Evolutionary conservation across 2,329 filamentous ascomycete genomes (phyloP), one percentile per base, ranked within the genome.

Genomic region (Talaromyces atroroseus): DNA sequence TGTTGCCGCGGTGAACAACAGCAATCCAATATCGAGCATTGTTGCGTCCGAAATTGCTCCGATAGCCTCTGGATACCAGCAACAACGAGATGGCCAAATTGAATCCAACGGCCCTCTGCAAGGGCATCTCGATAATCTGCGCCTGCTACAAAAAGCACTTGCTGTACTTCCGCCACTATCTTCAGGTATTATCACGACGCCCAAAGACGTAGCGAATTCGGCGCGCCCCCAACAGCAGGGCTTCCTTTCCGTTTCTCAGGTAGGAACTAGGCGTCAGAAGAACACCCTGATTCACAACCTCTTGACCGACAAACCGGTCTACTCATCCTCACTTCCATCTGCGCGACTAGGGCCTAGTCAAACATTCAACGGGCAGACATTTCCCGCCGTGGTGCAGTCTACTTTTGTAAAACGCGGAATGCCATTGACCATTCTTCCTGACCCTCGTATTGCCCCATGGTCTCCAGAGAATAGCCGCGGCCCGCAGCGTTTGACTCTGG

Each of bases 271-370:
- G 70, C 75, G 80, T 71, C 81, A 84, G 57, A 82, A 82, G 66
- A 99, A 99, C 65, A 91, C 92, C 0, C 78, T 99, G 1, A 94
- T 99, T 47, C 91, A 99, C 73, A 97, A 96, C 65, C 83, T 99
- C 1, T 81, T 99, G 10, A 99, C 94, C 1, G 94, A 99, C 73
- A 95, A 96, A 66, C 92, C 94, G 0, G 82, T 92, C 14, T 88
- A 91, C 62, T 97, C 94, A 1, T 94, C 94, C 1, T 99, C 94
- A 0, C 78, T 99, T 0, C 94, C 94, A 0, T 80, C 85, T 6
- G 82, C 85, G 42, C 81, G 89, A 49, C 80, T 90, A 32, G 66
- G 69, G 1, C 59, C 63, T n/a, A 64, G 65, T 24, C 61, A 75
- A 71, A 56, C 60, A 18, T 58, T 59, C 8, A 65, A 68, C 16